phyloP scores from a whole-genome alignment of 257 asterid species.

The Salvia miltiorrhiza region DNA sequence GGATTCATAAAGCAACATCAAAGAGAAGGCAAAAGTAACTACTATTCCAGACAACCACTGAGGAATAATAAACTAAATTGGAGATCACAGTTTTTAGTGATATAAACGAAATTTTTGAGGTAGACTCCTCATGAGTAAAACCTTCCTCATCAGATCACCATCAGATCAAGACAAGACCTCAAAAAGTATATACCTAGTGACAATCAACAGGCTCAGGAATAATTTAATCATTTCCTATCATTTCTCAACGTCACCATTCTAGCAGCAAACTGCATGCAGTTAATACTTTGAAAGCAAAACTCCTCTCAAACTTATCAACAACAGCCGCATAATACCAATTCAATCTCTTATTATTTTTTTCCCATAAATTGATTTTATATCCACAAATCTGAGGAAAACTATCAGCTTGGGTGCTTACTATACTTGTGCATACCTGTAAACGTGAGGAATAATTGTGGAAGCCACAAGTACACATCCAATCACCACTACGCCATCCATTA shows the following conservation, averaged over 20 bases:
- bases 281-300: constrained; percentile 3
- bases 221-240: neutral
- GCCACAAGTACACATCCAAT: constrained; percentile 89
- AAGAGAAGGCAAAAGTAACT: neutral
- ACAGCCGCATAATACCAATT: neutral
- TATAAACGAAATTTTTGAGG: neutral
- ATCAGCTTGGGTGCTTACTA: constrained; percentile 7
- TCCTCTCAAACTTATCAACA: constrained; percentile 2
- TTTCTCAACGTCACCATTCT: neutral
- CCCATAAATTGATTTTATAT: neutral
- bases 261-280: neutral
- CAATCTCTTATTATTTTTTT: neutral
- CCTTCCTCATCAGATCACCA: constrained; percentile 4
- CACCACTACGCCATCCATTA: constrained; percentile 83
- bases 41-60: neutral
- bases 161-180: too few relatives aligned
- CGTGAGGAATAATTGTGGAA: constrained; percentile 91
- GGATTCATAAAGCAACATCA: constrained; percentile 1
- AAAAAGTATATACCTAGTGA: neutral
- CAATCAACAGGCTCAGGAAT: neutral
- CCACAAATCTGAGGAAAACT: constrained; percentile 8
- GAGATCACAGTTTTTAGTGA: constrained; percentile 3
- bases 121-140: neutral
- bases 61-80: neutral
- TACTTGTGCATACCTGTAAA: constrained; percentile 40